Base-by-base conservation (phyloP, 1,284 basidiomycete species). In the Ganoderma lingzhi region DNA sequence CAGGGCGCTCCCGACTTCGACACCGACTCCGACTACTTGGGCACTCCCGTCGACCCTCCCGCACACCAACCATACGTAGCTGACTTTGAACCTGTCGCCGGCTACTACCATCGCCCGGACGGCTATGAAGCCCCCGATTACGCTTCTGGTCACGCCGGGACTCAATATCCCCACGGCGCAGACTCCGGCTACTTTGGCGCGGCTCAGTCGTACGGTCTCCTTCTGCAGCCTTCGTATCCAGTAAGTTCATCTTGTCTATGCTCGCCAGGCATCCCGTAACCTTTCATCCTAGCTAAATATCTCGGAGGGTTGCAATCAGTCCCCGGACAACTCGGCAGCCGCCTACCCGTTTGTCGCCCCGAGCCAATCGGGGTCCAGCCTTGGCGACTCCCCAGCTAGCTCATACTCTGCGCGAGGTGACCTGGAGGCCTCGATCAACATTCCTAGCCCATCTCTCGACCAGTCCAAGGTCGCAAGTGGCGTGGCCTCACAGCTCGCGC, bases 11-110 rank as follows among this genome's bases (percentile, higher is more conserved):
- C 71, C 53, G 75, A 76, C 66, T 64, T 66, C 62, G 75, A 76
- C 42, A 72, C 75, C 56, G 75, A 76, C 62, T 71, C 75, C 35
- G 75, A 76, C 60, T 73, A 72, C 56, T 68, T 76, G 58, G 66
- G 69, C 32, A 74, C 75, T 2, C 75, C 75, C 37, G 72, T 76
- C 62, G 75, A 76, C 45, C 69, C 69, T 3, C 70, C 72, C 10
- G 30, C 66, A 30, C 58, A 59, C 35, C 70, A 68, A 48, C 70
- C 72, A 30, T 66, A 67, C 5, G 72, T 73, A 44, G 72, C 69
- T 1, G 72, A 68, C 37, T 70, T 70, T 55, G 68, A 63, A 32
- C 70, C 72, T 63, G 65, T 70, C 19, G 62, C 48, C 3, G 68
- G 68, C 48, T 71, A 68, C 60, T 73, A 71, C 62, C 64, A 62